phyloP scores from a whole-genome alignment of 106 monocot species.

The Xerophyta viscosa region DNA sequence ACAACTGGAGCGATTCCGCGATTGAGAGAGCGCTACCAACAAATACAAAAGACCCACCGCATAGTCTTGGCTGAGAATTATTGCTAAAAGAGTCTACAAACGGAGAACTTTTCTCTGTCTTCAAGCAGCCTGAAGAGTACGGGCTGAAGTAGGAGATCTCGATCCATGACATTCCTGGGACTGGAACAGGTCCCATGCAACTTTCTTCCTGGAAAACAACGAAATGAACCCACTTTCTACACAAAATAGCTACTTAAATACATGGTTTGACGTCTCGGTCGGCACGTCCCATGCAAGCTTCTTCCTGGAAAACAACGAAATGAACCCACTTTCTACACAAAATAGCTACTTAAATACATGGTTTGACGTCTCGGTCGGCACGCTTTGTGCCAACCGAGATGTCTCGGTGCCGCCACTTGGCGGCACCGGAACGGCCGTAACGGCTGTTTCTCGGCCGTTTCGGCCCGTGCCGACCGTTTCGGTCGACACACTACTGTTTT shows the following conservation, averaged over 20 bases:
- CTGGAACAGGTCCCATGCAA: conserved; percentile 64
- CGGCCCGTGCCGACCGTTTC: no score
- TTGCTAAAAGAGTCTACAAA: conserved; percentile 10
- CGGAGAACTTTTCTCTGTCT: conserved; percentile 13
- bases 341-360: neutral
- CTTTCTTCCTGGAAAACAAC: conserved; percentile 48
- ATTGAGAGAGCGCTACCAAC: conserved; percentile 43
- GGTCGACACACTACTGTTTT: no score
- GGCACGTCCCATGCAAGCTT: conserved; percentile 68
- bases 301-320: conserved; percentile 36
- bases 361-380: no score
- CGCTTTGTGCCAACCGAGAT: conserved; percentile 62
- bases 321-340: neutral
- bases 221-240: neutral
- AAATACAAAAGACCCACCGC: conserved; percentile 64
- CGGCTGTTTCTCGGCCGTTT: no score
- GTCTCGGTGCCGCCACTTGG: no score
- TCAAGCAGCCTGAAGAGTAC: conserved; percentile 43
- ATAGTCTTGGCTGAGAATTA: conserved; percentile 19
- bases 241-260: neutral
- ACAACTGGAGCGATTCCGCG: conserved; percentile 40
- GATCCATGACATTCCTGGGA: conserved; percentile 56
- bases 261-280: no score
- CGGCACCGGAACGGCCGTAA: no score
- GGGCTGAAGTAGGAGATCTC: conserved; percentile 73